A percentile compares a stretch with the other conserved stretches of the same genome.
Evolutionary conservation across 2,329 filamentous ascomycete species (phyloP).

Genomic region (Thielaviopsis punctulata): DNA sequence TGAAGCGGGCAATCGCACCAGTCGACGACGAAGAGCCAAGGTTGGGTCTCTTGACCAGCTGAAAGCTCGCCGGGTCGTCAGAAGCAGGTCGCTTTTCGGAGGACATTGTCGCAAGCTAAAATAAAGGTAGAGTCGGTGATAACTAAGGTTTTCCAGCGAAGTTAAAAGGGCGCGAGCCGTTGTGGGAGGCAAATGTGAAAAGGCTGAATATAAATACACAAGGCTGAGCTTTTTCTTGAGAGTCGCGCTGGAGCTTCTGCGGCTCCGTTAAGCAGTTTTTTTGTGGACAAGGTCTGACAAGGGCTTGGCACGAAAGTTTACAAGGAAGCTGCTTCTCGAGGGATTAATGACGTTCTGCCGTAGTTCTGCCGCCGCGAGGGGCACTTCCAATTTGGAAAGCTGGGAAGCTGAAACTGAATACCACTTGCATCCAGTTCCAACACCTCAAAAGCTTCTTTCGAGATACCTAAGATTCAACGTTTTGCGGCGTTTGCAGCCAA

Average conservation of each 20-base stretch:
- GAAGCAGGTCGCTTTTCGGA: conserved; percentile 85
- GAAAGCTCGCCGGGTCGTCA: conserved; percentile 59
- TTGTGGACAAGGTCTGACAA: conserved; percentile 1
- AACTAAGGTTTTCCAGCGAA: not conserved
- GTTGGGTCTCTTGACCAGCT: conserved; percentile 84
- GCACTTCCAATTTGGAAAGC: not conserved
- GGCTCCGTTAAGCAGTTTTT: conserved; percentile 5
- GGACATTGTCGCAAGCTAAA: conserved; percentile 44
- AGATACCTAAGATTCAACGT: not conserved
- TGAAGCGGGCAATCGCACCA: conserved; percentile 32
- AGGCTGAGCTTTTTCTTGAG: conserved; percentile 9
- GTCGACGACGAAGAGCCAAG: conserved; percentile 27
- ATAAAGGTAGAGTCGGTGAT: not conserved
- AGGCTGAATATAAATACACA: conserved; percentile 5
- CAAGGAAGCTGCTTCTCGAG: not conserved
- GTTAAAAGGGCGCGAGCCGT: not conserved
- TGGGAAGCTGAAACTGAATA: not conserved
- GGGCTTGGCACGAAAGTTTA: not conserved
- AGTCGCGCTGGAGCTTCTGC: conserved; percentile 2
- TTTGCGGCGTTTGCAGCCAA: too few relatives aligned
- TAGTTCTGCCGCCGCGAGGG: not conserved
- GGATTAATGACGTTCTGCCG: not conserved
- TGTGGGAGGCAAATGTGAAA: not conserved
- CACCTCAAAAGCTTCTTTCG: not conserved
- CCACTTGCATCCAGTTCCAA: not conserved